Base-by-base conservation (phyloP, 2,329 filamentous ascomycete genomes). In the Microascus cirrosus region DNA sequence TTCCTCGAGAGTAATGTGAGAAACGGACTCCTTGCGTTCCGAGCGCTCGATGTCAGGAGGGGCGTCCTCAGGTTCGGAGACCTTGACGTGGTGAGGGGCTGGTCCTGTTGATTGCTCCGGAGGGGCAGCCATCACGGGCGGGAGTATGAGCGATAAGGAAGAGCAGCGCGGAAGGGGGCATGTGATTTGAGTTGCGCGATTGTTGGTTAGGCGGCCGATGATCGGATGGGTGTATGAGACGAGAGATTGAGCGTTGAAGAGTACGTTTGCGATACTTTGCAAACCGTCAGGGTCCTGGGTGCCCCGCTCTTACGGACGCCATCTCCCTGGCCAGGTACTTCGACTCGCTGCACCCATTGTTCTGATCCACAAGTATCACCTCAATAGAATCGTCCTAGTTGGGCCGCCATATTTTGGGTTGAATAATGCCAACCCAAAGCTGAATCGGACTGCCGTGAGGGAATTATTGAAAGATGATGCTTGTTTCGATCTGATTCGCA, bases 1-100 rank as follows among this genome's bases (percentile, higher is more conserved):
- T 59, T 77, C 73, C 22, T 73, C 71, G 56, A 80, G 72, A 60
- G 80, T 77, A 65, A 82, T 77, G 64, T 77, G 22, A 20, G 52
- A 15, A 15, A n/a, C 39, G 39, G 39, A n/a, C 39, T 45, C n/a
- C 39, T 15, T n/a, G 28, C 28, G 28, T 8, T 32, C 28, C 4
- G 28, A 8, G 4, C 8, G 28, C 28, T 32, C 8, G 28, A 32
- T 8, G 28, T 32, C 28, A 32, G 28, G 28, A 32, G 28, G 4
- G 28, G 28, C 28, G 28, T 32, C 28, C 28, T 32, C 28, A 8
- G 28, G 28, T 32, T 32, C 28, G 4, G 28, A 4, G 28, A 32
- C 4, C 28, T 8, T 4, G 4, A 32, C 28, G 28, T 32, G 28
- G 28, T 32, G 13, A 34, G 36, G 45, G 36, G 55, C 32, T 24